Percentiles rank a stretch among this genome's conserved stretches.
These are phyloP conservation scores for Spergularia marina DNA, from an alignment of 148 eudicot species.

Conservation along the genomic window DNA sequence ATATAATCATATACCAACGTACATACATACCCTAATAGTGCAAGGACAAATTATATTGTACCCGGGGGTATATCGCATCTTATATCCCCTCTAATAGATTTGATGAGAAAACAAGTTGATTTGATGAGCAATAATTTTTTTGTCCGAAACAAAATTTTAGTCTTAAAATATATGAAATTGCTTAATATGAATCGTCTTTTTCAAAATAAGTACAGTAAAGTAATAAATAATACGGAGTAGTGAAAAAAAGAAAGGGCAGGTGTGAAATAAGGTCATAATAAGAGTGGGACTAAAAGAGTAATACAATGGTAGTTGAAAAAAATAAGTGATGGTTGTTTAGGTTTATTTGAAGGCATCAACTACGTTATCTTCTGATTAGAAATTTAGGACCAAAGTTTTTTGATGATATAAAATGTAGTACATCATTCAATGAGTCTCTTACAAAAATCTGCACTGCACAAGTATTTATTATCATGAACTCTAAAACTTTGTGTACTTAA, in stretches of 20 bases:
- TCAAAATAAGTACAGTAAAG: too few species aligned
- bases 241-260: neutral
- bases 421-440: conserved; percentile 25
- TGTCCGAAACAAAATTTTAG: too few species aligned
- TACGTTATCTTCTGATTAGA: conserved; percentile 9
- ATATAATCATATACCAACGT: too few species aligned
- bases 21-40: too few species aligned
- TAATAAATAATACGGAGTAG: neutral
- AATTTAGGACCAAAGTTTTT: neutral
- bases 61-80: too few species aligned
- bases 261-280: neutral
- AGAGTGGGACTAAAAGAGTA: conserved; percentile 17
- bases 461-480: conserved; percentile 27
- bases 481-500: conserved; percentile 27
- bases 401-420: conserved; percentile 9
- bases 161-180: too few species aligned
- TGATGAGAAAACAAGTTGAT: too few species aligned
- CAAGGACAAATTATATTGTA: too few species aligned
- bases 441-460: conserved; percentile 17
- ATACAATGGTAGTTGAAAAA: neutral
- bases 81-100: too few species aligned
- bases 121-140: too few species aligned
- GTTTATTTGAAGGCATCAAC: conserved; percentile 10
- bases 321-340: conserved; percentile 1
- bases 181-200: too few species aligned